These are phyloP conservation scores for Hericium rajendrae DNA, from an alignment of 768 basidiomycete species.

Conservation along the genomic window DNA sequence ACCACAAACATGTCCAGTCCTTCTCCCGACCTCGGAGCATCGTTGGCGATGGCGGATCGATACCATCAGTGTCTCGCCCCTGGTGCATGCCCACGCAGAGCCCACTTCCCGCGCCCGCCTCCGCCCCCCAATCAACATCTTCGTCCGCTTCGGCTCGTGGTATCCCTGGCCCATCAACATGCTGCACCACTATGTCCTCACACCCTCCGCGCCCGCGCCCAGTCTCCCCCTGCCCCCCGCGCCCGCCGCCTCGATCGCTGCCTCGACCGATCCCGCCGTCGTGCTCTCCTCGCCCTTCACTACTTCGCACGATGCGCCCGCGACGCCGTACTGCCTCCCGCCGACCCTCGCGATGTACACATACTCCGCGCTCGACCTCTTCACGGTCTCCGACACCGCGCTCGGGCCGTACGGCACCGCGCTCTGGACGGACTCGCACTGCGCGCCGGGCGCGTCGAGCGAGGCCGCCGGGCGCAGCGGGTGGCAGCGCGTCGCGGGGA, in stretches of 20 bases:
- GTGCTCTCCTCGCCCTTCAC: neutral
- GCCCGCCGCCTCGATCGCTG: neutral
- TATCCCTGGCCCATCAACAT: constrained; percentile 64
- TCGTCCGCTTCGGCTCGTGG: constrained; percentile 49
- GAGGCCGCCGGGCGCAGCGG: constrained; percentile 21
- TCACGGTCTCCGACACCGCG: constrained; percentile 41
- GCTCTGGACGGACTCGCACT: constrained; percentile 48
- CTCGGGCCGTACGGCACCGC: constrained; percentile 53
- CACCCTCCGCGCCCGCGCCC: constrained; percentile 24
- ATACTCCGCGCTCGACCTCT: constrained; percentile 23
- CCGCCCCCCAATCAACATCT: constrained; percentile 34
- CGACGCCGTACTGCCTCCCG: constrained; percentile 19
- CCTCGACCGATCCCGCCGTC: constrained; percentile 25
- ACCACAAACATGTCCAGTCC: neutral
- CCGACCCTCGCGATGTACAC: constrained; percentile 13
- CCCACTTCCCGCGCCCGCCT: neutral
- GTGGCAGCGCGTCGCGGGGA: constrained; percentile 55
- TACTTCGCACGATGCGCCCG: neutral
- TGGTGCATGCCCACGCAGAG: constrained; percentile 12
- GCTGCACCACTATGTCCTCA: constrained; percentile 51
- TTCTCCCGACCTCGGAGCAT: constrained; percentile 37
- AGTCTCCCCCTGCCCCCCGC: neutral
- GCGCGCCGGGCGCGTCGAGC: constrained; percentile 43
- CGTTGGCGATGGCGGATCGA: constrained; percentile 52
- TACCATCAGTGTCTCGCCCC: constrained; percentile 33